Conservation (phyloP, 1,284 basidiomycete genomes). For the Moniliophthora roreri region DNA sequence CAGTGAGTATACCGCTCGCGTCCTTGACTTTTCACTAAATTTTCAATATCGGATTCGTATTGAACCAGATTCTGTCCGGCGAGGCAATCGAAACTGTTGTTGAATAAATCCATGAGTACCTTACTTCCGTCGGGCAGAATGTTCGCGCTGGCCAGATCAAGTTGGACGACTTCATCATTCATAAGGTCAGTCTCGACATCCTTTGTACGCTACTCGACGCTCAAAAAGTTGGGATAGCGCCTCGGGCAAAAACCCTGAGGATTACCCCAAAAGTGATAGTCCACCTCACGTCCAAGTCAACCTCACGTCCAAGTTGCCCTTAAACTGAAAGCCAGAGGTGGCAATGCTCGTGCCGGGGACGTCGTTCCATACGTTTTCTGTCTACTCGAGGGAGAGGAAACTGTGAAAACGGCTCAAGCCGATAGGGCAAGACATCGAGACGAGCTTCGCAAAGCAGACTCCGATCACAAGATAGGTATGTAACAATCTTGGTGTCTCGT, state of each 20-base stretch:
- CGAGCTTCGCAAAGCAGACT: slow-evolving; percentile 75
- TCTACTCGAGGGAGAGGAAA: slow-evolving; percentile 71
- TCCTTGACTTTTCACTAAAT: no score
- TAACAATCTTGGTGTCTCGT: slow-evolving; percentile 6
- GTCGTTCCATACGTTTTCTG: slow-evolving; percentile 98
- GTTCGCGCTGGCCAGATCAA: slow-evolving; percentile 79
- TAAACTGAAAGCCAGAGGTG: slow-evolving; percentile 86
- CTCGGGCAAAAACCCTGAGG: slow-evolving; percentile 93
- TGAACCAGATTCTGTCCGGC: slow-evolving; percentile 90
- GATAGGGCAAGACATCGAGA: slow-evolving; percentile 94
- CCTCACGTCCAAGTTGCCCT: slow-evolving; percentile 98
- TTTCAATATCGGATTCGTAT: no score
- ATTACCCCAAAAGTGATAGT: slow-evolving; percentile 93
- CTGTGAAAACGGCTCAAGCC: slow-evolving; percentile 79
- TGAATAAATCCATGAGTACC: slow-evolving; percentile 91
- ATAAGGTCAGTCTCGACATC: slow-evolving; percentile 75
- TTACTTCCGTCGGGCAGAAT: slow-evolving; percentile 71
- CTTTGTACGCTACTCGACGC: slow-evolving; percentile 5
- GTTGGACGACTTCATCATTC: slow-evolving; percentile 92
- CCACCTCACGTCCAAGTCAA: no score
- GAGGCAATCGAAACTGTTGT: slow-evolving; percentile 90
- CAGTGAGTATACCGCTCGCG: slow-evolving; percentile 79
- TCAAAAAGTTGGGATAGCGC: no score
- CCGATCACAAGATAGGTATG: slow-evolving; percentile 74
- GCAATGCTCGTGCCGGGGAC: slow-evolving; percentile 82